Conservation (phyloP, 2,329 filamentous ascomycete genomes). For the Fusarium annulatum region DNA sequence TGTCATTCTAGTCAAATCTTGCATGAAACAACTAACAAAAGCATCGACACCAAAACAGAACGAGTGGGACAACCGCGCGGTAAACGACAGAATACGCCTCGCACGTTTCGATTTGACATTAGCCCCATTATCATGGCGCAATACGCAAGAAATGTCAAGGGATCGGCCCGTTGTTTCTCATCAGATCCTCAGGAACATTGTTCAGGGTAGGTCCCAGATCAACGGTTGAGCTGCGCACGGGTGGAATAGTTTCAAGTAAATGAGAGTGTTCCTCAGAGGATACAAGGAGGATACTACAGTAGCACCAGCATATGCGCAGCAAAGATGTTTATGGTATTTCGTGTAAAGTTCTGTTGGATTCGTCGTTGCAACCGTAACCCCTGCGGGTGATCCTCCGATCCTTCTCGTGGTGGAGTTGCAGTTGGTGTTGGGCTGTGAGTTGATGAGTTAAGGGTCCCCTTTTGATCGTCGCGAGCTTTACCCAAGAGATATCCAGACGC, state of each 20-base stretch:
- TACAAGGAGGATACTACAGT: background rate
- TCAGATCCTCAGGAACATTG: background rate
- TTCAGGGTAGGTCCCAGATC: constrained; percentile 20
- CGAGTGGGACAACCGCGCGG: constrained; percentile 3
- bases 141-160: background rate
- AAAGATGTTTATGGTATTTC: constrained; percentile 6
- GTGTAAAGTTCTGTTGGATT: constrained; percentile 4
- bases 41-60: background rate
- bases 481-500: constrained; percentile 1
- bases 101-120: background rate
- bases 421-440: background rate
- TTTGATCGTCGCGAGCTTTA: constrained; percentile 8
- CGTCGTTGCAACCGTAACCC: constrained; percentile 14
- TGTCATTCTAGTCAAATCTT: background rate
- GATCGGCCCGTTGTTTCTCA: constrained; percentile 12
- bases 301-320: background rate
- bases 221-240: constrained; percentile 1
- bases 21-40: constrained; percentile 3
- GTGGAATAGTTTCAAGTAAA: constrained; percentile 8
- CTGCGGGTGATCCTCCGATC: constrained; percentile 29
- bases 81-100: constrained; percentile 3
- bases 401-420: constrained; percentile 21
- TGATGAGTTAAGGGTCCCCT: constrained; percentile 10
- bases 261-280: background rate
- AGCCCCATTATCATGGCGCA: background rate